Base-by-base conservation (phyloP, 768 basidiomycete genomes). In the Xerocomellus intermedius region DNA sequence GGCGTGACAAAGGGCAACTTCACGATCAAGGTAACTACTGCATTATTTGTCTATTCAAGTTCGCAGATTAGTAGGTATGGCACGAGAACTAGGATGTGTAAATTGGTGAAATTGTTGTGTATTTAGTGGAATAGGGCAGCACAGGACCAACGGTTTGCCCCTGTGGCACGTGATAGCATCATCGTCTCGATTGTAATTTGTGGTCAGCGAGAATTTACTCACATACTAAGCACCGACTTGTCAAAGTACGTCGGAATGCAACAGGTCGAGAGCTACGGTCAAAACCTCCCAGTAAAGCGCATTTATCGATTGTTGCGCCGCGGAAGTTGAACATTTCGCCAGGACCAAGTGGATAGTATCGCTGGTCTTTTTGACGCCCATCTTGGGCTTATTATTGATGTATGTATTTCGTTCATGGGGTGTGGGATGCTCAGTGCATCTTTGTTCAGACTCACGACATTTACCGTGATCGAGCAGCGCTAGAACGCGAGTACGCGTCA, bases 401-500 rank as follows among this genome's bases (percentile, higher is more conserved):
- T 89, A 68, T 65, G 84, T 60, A 7, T 22, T 16, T 19, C 35
- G 22, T 35, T 45, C 41, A 44, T 46, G 36, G 28, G 19, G 21
- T 26, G 51, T 39, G 28, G 28, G 38, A 56, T 35, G 32, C 32
- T 48, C 17, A 58, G 30, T 13, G n/a, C 13, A 46, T 54, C 42
- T 50, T 49, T 48, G 3, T 43, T 41, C 57, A 92, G 91, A 80
- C 89, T 50, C 82, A 87, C 54, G 89, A 92, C 42, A 61, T 93
- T 47, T 86, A 89, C 64, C 75, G 76, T 41, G 86, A 86, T 48
- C 80, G 85, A 42, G 83, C 75, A 10, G 78, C 75, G 8, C 73
- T 93, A 12, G 91, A 94, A 69, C 82, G 86, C 48, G 91, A 94
- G 66, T 93, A 91, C 66, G 87, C 89, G 0, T 66, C 71, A 24